Base-by-base conservation (phyloP, 2,329 filamentous ascomycete genomes). In the Ascochyta pisi region DNA sequence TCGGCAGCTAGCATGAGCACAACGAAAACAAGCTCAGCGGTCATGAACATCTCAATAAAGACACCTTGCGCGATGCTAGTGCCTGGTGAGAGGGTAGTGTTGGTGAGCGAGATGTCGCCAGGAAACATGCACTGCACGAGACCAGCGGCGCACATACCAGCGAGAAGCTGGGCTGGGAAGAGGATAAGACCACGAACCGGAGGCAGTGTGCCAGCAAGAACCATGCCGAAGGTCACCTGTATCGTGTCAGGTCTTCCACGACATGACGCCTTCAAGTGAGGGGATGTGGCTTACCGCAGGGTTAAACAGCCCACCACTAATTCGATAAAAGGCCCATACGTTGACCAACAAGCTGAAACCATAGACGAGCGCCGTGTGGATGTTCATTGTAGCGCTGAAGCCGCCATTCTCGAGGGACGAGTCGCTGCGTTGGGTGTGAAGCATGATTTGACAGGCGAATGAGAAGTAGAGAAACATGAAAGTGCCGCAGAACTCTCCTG, bases 391-490 rank as follows among this genome's bases (percentile, higher is more conserved):
- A n/a, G 58, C 60, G 38, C 65, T 69, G 13, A 54, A 38, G 6
- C 52, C 44, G 6, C 64, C 56, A 41, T 66, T 61, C n/a, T 43
- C 33, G 6, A 61, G 16, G 19, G 62, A 55, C n/a, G 50, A 33
- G 2, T 66, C 62, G 35, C 54, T 58, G 3, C 60, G 53, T 45
- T 66, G 64, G 23, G 52, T 60, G 8, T 44, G 52, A 22, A 68
- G 63, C 54, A 72, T 71, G 31, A 71, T 58, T 10, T 66, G 64
- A n/a, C 67, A 65, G 2, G 64, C 60, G 35, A 68, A 73, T 7
- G 66, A 57, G 23, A 72, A 71, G 62, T 66, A 73, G 4, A 73
- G 54, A 45, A 72, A 73, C 64, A 67, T 62, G 50, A 70, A 70
- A 1, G 69, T 74, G 9, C 70, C 69, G 8, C 71, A 62, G 31